Percentiles rank a stretch among this genome's conserved stretches.
phyloP scores from a whole-genome alignment of 768 basidiomycete genomes.

The Lepiota venenata region DNA sequence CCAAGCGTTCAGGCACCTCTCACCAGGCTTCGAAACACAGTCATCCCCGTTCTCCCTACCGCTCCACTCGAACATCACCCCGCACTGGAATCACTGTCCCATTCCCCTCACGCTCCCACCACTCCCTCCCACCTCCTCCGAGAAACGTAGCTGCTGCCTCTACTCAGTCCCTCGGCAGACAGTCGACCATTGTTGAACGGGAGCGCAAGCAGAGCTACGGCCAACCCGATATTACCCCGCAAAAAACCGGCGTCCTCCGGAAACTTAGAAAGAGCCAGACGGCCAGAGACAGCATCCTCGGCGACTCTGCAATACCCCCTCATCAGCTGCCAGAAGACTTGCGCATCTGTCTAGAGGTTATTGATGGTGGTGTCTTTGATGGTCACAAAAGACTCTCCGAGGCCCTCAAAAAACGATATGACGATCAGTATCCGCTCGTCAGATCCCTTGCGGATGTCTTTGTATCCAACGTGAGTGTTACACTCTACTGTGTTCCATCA shows the following conservation, averaged over 20 bases:
- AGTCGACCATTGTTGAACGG: slow-evolving; percentile 49
- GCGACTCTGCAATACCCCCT: slow-evolving; percentile 55
- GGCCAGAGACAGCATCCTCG: slow-evolving; percentile 41
- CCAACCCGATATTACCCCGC: slow-evolving; percentile 25
- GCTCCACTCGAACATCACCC: slow-evolving; percentile 39
- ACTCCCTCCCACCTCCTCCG: slow-evolving; percentile 67
- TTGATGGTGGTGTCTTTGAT: slow-evolving; percentile 82
- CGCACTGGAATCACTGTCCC: slow-evolving; percentile 50
- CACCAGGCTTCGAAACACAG: slow-evolving; percentile 48
- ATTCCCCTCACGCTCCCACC: slow-evolving; percentile 79
- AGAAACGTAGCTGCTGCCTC: slow-evolving; percentile 57
- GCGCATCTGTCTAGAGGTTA: slow-evolving; percentile 79
- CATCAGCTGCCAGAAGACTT: slow-evolving; percentile 87
- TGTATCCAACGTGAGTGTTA: slow-evolving; percentile 74
- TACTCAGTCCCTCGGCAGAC: slow-evolving; percentile 73
- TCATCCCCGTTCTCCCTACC: slow-evolving; percentile 80
- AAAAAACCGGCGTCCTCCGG: slow-evolving; percentile 54
- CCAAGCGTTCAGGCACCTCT: slow-evolving; percentile 35
- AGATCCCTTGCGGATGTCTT: slow-evolving; percentile 95
- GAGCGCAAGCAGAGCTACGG: slow-evolving; percentile 53
- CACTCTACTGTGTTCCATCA: slow-evolving; percentile 13
- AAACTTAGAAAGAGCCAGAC: slow-evolving; percentile 69
- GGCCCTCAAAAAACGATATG: slow-evolving; percentile 85
- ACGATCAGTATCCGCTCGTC: slow-evolving; percentile 94
- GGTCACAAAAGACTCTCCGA: slow-evolving; percentile 87